Base-by-base conservation (phyloP, 306 rosid genomes). In the Vigna angularis region DNA sequence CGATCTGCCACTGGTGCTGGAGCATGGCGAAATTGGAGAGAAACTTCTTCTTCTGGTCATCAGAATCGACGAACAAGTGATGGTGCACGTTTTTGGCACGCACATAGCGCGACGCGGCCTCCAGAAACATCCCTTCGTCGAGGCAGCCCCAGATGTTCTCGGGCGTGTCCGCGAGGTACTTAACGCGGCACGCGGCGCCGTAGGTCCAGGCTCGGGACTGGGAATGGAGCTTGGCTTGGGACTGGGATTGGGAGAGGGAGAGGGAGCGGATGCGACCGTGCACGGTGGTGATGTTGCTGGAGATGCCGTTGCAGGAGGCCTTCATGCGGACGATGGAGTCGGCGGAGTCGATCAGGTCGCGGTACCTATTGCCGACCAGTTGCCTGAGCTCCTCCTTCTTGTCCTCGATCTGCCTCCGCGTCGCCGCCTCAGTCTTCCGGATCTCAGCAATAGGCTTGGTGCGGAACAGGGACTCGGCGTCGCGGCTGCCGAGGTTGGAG, bases 311-410 rank as follows among this genome's bases (percentile, higher is more conserved):
- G 79, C 86, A 87, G 14, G 96, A 91, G 0, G 87, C 77, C 80
- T 93, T 91, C 99, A 95, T 95, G 49, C 80, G 86, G 34, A 95
- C 94, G 51, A 95, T 93, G 71, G 99, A 93, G 77, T 93, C 98
- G 40, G 99, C 99, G 2, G 98, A 95, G 84, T 95, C 98, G 30
- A 95, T 95, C 77, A 95, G 98, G 77, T 93, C 99, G 18, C 99
- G 96, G 78, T 95, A 95, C 10, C 99, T 97, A 45, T 87, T 91
- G 3, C 99, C 99, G 15, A 95, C 97, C 10, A 93, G 97, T 64
- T 91, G 98, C n/a, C 98, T 93, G 83, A 95, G 98, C 89, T 95
- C 99, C 85, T 93, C 99, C 66, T 87, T 91, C 87, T 95, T 95
- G 72, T 89, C 88, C 45, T 93, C 97, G 97, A 95, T 95, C 89